Conservation (phyloP, 257 asterid genomes). For the Avicennia marina region DNA sequence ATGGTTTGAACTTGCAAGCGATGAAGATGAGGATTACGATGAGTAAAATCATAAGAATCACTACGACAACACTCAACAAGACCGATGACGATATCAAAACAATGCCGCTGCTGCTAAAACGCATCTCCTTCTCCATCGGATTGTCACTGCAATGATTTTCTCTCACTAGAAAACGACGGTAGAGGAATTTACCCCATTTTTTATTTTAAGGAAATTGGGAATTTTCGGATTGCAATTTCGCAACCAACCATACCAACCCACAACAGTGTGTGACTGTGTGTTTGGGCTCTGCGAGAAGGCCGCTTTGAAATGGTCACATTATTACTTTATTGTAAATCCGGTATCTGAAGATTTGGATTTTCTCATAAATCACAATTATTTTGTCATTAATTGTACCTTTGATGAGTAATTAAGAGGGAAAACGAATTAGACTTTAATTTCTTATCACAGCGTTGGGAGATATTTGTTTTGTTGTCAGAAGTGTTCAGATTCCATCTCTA, state of each 20-base stretch:
- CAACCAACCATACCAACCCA: slow-evolving; percentile 43
- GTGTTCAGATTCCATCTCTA: too few relatives aligned
- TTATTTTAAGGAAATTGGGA: slow-evolving; percentile 13
- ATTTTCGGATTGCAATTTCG: not conserved
- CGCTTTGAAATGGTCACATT: slow-evolving; percentile 46
- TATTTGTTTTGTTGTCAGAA: too few relatives aligned
- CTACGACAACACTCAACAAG: slow-evolving; percentile 29
- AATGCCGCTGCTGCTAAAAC: slow-evolving; percentile 28
- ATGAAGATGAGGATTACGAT: slow-evolving; percentile 59
- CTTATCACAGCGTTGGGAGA: too few relatives aligned
- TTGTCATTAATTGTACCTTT: too few relatives aligned
- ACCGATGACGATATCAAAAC: slow-evolving; percentile 31
- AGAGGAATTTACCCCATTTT: slow-evolving; percentile 36
- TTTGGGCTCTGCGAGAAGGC: slow-evolving; percentile 37
- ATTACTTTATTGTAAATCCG: not conserved
- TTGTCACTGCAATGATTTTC: slow-evolving; percentile 27
- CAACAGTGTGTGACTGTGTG: slow-evolving; percentile 25
- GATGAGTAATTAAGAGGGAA: too few relatives aligned
- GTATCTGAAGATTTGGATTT: too few relatives aligned
- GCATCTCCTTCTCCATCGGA: slow-evolving; percentile 67
- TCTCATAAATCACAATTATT: too few relatives aligned
- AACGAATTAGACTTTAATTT: too few relatives aligned
- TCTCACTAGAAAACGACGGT: slow-evolving; percentile 32
- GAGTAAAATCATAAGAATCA: slow-evolving; percentile 75
- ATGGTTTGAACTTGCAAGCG: slow-evolving; percentile 84